These are phyloP conservation scores for Fusarium sp. DNA, from an alignment of 2,329 filamentous ascomycete species.

Conservation along the genomic window DNA sequence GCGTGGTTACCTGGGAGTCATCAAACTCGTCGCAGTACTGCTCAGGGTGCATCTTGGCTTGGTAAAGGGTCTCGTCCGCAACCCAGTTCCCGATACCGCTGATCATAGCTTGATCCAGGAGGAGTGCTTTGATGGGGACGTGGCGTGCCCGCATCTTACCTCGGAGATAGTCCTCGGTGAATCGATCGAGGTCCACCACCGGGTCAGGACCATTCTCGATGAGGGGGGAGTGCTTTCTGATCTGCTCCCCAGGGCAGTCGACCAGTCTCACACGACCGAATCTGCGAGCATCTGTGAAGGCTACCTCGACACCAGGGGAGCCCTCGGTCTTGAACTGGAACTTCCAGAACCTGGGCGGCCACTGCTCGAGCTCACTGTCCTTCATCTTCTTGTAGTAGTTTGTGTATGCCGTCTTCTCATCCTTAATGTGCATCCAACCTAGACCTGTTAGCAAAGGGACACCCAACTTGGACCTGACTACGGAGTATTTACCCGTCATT, in stretches of 20 bases:
- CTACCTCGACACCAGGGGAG: slow-evolving; percentile 68
- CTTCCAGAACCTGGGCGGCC: slow-evolving; percentile 94
- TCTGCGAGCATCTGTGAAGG: slow-evolving; percentile 86
- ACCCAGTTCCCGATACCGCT: slow-evolving; percentile 98
- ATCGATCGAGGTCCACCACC: slow-evolving; percentile 80
- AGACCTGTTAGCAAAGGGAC: slow-evolving; percentile 9
- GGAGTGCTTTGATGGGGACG: slow-evolving; percentile 88
- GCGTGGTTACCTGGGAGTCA: slow-evolving; percentile 75
- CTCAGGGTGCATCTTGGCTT: slow-evolving; percentile 90
- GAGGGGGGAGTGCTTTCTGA: slow-evolving; percentile 81
- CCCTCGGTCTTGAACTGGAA: slow-evolving; percentile 78
- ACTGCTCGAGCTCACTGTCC: slow-evolving; percentile 69
- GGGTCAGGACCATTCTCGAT: slow-evolving; percentile 96
- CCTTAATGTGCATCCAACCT: slow-evolving; percentile 90
- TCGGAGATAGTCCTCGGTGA: slow-evolving; percentile 82
- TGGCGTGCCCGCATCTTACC: slow-evolving; percentile 79
- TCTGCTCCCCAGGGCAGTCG: slow-evolving; percentile 80
- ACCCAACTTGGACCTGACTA: background rate
- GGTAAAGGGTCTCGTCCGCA: slow-evolving; percentile 91
- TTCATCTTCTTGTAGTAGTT: slow-evolving; percentile 83
- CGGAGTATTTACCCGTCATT: slow-evolving; percentile 65
- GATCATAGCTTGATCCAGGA: slow-evolving; percentile 89
- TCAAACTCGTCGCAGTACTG: slow-evolving; percentile 89
- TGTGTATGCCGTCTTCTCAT: slow-evolving; percentile 81
- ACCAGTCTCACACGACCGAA: slow-evolving; percentile 85